Evolutionary conservation across 2,329 filamentous ascomycete species (phyloP).

Genomic region (Colletotrichum sp.): DNA sequence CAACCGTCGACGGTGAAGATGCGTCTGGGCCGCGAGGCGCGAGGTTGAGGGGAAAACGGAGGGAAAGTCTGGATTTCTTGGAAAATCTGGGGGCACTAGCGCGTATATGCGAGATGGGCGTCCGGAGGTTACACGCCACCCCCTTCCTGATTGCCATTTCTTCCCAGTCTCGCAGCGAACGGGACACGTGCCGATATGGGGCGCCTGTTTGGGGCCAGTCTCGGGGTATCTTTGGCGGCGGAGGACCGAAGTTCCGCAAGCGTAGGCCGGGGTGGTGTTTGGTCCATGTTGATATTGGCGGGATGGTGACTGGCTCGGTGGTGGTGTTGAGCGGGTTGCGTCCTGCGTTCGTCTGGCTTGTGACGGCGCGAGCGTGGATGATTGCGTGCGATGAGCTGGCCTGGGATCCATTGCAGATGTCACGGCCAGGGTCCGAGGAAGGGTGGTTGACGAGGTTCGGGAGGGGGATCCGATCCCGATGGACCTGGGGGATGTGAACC

Average conservation of each 20-base stretch:
- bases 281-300: not conserved
- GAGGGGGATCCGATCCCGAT: not conserved
- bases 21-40: not conserved
- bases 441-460: not conserved
- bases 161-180: not conserved
- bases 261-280: not conserved
- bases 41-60: not conserved
- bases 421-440: not conserved
- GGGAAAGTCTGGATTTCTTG: not conserved
- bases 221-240: not conserved
- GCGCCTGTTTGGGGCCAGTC: not conserved
- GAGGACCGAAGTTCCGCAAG: not conserved
- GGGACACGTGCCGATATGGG: not conserved
- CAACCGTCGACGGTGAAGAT: not conserved
- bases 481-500: not conserved
- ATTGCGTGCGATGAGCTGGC: not conserved
- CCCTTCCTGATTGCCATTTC: not conserved
- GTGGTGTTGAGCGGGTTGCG: not conserved
- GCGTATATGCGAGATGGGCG: slow-evolving; percentile 13
- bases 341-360: not conserved
- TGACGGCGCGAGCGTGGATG: not conserved
- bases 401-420: not conserved
- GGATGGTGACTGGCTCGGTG: not conserved
- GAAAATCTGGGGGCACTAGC: slow-evolving; percentile 8
- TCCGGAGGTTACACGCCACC: slow-evolving; percentile 9